phyloP scores from a whole-genome alignment of 176 grass and related monocot species.

The Stipa capillata region DNA sequence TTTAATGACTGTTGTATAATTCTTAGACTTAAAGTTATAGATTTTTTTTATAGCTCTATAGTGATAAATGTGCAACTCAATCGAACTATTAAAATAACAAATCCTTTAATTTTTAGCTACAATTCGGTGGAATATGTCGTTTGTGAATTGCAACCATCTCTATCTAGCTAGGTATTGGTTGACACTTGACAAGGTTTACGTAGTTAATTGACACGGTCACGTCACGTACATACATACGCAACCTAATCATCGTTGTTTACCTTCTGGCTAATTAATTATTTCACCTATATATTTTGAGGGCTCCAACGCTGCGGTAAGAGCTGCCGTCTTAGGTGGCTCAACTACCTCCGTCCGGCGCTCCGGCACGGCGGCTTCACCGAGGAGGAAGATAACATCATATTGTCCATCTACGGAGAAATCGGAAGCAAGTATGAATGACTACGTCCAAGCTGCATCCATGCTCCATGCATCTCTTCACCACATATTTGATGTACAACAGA shows the following conservation, averaged over 20 bases:
- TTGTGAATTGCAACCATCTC: neutral
- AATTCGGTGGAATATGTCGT: neutral
- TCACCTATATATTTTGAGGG: conserved; percentile 19
- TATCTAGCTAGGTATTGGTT: neutral
- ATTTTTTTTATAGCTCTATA: too few relatives aligned
- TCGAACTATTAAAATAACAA: too few relatives aligned
- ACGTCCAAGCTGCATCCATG: neutral
- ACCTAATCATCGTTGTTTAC: neutral
- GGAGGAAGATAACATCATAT: conserved; percentile 34
- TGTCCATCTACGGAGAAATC: conserved; percentile 36
- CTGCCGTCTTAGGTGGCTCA: conserved; percentile 53
- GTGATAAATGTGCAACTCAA: too few relatives aligned
- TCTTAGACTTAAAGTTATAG: too few relatives aligned
- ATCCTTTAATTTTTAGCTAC: neutral
- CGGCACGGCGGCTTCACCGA: conserved; percentile 51
- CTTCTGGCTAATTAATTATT: neutral
- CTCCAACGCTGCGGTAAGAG: conserved; percentile 50
- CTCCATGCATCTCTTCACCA: neutral
- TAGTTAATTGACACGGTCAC: neutral
- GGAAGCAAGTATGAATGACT: conserved; percentile 31
- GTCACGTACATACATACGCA: neutral
- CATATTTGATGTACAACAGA: neutral
- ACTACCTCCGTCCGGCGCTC: conserved; percentile 53
- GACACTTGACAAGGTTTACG: neutral
- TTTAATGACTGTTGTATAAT: too few relatives aligned